Conservation (phyloP, 441 rosid species). For the Euphorbia schlechtendalii region DNA sequence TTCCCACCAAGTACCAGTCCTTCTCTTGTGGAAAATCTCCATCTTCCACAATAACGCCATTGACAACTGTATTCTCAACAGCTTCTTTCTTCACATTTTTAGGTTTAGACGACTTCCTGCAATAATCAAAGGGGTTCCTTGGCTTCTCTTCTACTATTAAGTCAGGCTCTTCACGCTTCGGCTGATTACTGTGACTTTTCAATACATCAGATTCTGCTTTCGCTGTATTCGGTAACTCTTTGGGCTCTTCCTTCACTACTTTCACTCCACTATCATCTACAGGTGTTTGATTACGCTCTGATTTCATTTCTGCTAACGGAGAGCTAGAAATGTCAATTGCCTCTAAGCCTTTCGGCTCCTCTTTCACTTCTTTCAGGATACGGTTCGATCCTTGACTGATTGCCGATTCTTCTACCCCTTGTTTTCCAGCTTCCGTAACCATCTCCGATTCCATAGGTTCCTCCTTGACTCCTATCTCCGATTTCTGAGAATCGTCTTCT, state of each 20-base stretch:
- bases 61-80: constrained; percentile 16
- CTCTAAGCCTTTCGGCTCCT: background rate
- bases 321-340: background rate
- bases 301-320: background rate
- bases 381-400: background rate
- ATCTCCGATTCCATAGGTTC: constrained; percentile 9
- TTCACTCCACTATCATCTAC: background rate
- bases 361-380: constrained; percentile 9
- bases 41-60: constrained; percentile 33
- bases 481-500: background rate
- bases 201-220: background rate
- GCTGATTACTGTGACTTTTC: background rate
- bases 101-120: background rate
- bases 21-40: too few relatives aligned
- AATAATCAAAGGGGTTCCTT: background rate
- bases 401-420: background rate
- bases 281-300: background rate
- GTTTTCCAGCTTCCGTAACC: background rate
- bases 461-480: constrained; percentile 18
- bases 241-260: background rate
- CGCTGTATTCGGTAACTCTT: background rate
- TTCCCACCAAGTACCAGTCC: constrained; percentile 55
- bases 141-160: background rate
- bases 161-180: constrained; percentile 9
- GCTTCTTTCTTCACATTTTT: constrained; percentile 15